Conservation (phyloP, 1,139 yeast genomes). For the Yamadazyma triangularis region DNA sequence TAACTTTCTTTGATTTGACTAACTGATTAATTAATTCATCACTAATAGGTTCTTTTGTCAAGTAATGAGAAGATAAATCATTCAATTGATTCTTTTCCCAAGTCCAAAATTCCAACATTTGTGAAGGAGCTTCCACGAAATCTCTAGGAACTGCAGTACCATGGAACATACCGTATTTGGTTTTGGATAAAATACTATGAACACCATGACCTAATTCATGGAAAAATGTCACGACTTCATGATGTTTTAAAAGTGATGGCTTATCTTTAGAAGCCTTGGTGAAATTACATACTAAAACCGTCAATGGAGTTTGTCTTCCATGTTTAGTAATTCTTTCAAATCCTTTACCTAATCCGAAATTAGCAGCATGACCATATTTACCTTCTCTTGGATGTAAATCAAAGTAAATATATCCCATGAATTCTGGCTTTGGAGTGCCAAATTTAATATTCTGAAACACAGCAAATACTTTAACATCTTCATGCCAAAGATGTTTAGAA, state of each 20-base stretch:
- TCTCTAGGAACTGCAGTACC: constrained; percentile 79
- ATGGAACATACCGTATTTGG: constrained; percentile 62
- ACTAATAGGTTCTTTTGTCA: constrained; percentile 53
- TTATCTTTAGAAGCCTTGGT: constrained; percentile 68
- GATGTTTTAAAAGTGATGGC: constrained; percentile 74
- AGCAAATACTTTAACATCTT: constrained; percentile 69
- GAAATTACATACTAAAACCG: constrained; percentile 81
- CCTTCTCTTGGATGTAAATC: constrained; percentile 85
- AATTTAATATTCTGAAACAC: constrained; percentile 58
- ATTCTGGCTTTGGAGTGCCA: constrained; percentile 43
- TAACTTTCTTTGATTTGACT: constrained; percentile 66
- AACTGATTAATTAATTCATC: constrained; percentile 59
- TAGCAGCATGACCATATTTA: constrained; percentile 85
- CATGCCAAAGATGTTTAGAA: constrained; percentile 53
- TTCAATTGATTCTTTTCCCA: constrained; percentile 66
- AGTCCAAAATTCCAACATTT: constrained; percentile 85
- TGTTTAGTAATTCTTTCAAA: constrained; percentile 32
- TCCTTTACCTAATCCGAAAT: constrained; percentile 68
- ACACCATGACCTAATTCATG: constrained; percentile 91
- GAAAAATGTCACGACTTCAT: constrained; percentile 79
- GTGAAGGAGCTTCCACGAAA: constrained; percentile 88
- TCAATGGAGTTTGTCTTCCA: constrained; percentile 59
- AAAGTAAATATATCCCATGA: constrained; percentile 74
- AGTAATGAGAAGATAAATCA: constrained; percentile 61
- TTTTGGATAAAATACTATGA: constrained; percentile 68